Base-by-base conservation (phyloP, 2,329 filamentous ascomycete genomes). In the Ophiostoma tasmaniense region DNA sequence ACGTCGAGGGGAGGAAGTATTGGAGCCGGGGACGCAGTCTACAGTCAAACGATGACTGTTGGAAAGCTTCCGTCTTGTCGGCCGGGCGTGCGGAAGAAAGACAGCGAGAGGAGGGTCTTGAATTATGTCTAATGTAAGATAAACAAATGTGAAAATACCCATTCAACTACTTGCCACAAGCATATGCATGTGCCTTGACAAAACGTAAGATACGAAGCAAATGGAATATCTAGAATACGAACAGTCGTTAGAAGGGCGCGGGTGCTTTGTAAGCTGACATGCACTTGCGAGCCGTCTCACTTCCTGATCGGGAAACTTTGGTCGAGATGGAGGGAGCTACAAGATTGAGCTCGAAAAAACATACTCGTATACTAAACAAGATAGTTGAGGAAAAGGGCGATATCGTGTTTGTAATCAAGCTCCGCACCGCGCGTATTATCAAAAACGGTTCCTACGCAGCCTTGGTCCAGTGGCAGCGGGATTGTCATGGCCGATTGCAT, bases 251-350 rank as follows among this genome's bases (percentile, higher is more conserved):
- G 5, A 25, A 55, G 50, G 50, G 55, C 55, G 13, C 22, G 28
- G 8, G 20, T 61, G 25, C 55, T 61, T 61, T 61, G 55, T 33
- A 28, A 30, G 25, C 55, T n/a, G 17, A 61, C 10, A 7, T 20
- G 22, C 25, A n/a, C 22, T 7, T 22, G n/a, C 50, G 50, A 52
- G 50, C 50, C 50, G 42, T 20, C 17, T 4, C n/a, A 55, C 69
- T 67, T 30, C 70, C 69, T 4, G 42, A 68, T 70, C 45, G 39
- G 71, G 71, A 70, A 70, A 39, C 17, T 71, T 70, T 71, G 67
- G 42, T 70, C 69, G 69, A 33, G 64, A 50, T 35, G 37, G 35
- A 28, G 17, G 10, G 8, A 28, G 7, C 20, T 14, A 39, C 35
- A 22, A 45, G 42, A 17, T 17, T 20, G 42, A 25, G n/a, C 61